Evolutionary conservation across 306 rosid genomes (phyloP).

Genomic region (Lablab purpureus): DNA sequence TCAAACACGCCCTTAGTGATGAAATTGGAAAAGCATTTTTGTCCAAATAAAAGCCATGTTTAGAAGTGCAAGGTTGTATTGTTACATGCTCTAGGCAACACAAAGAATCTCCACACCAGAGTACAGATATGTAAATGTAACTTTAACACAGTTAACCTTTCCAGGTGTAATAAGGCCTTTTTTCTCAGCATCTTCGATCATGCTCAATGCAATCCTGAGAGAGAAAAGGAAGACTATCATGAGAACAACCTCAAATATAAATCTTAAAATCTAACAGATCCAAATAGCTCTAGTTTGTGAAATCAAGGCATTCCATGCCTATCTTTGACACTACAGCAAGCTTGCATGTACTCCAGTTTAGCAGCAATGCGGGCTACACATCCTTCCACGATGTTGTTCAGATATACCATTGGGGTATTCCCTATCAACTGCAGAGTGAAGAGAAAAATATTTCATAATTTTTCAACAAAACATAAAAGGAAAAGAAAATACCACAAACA

Average conservation of each 20-base stretch:
- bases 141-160: conserved; percentile 58
- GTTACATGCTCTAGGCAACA: not conserved
- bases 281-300: conserved; percentile 19
- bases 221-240: conserved; percentile 23
- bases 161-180: conserved; percentile 85
- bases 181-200: conserved; percentile 89
- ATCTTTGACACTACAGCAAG: conserved; percentile 81
- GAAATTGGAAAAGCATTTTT: not conserved
- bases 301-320: conserved; percentile 46
- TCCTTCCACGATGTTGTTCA: conserved; percentile 76
- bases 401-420: conserved; percentile 74
- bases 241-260: conserved; percentile 7
- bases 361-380: conserved; percentile 80
- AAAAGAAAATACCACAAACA: conserved; percentile 1
- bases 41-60: not conserved
- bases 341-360: conserved; percentile 79
- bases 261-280: conserved; percentile 24
- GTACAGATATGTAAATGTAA: not conserved
- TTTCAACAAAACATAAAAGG: not conserved
- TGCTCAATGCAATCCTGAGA: conserved; percentile 72
- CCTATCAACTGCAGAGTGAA: conserved; percentile 65
- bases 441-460: not conserved
- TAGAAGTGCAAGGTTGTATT: not conserved
- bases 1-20: not conserved
- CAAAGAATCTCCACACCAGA: not conserved